Base-by-base conservation (phyloP, 2,329 filamentous ascomycete species). In the Ceratocystis ficicola region DNA sequence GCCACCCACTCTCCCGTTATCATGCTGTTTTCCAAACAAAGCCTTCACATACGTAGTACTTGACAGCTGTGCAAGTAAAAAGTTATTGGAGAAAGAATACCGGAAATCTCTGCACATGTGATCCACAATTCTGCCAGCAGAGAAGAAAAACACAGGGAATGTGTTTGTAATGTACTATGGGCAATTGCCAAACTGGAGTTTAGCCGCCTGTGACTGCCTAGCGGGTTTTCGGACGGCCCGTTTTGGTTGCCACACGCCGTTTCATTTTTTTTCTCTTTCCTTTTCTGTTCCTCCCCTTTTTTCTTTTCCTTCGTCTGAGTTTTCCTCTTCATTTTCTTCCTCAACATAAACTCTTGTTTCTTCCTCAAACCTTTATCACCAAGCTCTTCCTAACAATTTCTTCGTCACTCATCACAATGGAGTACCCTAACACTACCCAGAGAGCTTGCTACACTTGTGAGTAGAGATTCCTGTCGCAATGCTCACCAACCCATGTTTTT, bases 401-500 rank as follows among this genome's bases (percentile, higher is more conserved):
- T 6, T 57, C n/a, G 20, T 50, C 25, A 67, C 46, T 30, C 60
- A 36, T 68, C 70, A 74, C 71, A 72, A 81, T 81, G 79, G 78
- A 81, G 66, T 78, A 71, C 70, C 70, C 72, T 66, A 70, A 70
- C 65, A 67, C 70, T 66, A 67, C 64, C 66, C 76, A 75, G 69
- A 78, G 79, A 71, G 76, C 78, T 69, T 82, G 80, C 76, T 82
- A 81, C 73, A 79, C 77, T 70, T 80, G 78, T 80, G 72, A 78
- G 78, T 77, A 64, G 60, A 64, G 62, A 67, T 65, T 67, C 66
- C 63, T 59, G 63, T 65, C 60, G 59, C 66, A 65, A 65, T 62
- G 41, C 64, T 57, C 36, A 65, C 28, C 55, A 59, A 36, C 55
- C 55, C 55, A 36, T 59, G 55, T 59, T 59, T 57, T 57, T 20